Conservation (phyloP, 1,139 yeast genomes). For the Neolecta irregularis region DNA sequence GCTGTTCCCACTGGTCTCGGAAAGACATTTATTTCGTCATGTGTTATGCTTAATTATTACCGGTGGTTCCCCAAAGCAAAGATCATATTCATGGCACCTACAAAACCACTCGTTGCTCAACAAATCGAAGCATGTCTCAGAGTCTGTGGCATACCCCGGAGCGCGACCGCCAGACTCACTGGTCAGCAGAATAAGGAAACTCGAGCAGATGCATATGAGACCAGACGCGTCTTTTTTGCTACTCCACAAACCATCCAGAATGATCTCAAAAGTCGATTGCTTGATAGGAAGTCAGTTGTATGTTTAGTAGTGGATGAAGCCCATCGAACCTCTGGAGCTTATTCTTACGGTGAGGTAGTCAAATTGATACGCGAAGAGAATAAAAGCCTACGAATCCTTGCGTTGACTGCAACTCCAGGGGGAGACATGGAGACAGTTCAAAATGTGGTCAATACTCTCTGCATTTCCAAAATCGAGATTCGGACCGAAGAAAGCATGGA, state of each 20-base stretch:
- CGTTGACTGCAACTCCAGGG: conserved; percentile 84
- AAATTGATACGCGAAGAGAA: conserved; percentile 48
- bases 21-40: conserved; percentile 87
- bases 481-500: conserved; percentile 77
- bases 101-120: conserved; percentile 93
- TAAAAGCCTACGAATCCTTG: conserved; percentile 55
- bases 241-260: conserved; percentile 95
- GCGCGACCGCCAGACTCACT: conserved; percentile 63
- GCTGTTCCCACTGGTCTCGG: conserved; percentile 97
- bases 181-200: conserved; percentile 41
- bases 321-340: conserved; percentile 80
- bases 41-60: conserved; percentile 78
- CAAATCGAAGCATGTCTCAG: conserved; percentile 88
- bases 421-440: conserved; percentile 78
- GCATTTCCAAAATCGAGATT: conserved; percentile 64
- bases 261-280: conserved; percentile 58
- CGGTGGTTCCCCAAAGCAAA: conserved; percentile 70
- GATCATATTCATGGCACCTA: conserved; percentile 90
- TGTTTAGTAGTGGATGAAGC: conserved; percentile 89
- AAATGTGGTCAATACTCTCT: conserved; percentile 55
- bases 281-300: conserved; percentile 60
- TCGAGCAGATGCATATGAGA: conserved; percentile 55
- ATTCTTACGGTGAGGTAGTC: conserved; percentile 75
- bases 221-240: conserved; percentile 70
- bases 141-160: conserved; percentile 65